Base-by-base conservation (phyloP, 192 early-diverging fungal genomes). In the Obelidium mucronatum region DNA sequence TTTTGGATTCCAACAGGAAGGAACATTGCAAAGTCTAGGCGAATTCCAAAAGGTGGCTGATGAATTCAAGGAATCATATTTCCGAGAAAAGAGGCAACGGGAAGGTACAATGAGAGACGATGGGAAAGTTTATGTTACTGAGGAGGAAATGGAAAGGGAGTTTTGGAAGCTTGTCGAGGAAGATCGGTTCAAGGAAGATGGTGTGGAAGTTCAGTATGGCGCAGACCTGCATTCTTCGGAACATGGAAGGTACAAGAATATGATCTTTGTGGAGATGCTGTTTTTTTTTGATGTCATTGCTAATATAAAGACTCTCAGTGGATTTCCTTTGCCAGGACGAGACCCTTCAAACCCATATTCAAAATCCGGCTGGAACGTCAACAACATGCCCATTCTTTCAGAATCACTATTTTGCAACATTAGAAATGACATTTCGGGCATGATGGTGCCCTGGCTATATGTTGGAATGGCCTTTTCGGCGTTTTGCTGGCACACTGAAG, bases 401-500 rank as follows among this genome's bases (percentile, higher is more conserved):
- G 88, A 86, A n/a, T 95, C 94, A 2, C 87, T 98, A 28, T 93
- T 98, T 67, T 86, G 90, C 36, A 88, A 96, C 78, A 95, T 98
- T 74, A 90, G 91, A 59, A 91, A 93, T 61, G 95, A 97, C 76
- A 97, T 98, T 33, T 93, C 94, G 13, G 97, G 97, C 5, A 97
- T 98, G 93, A 97, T 94, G 92, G 89, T 94, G 1, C 97, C 97
- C 19, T 98, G 96, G 96, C 83, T 98, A 31, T 98, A 98, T 68
- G 92, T 97, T 2, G 97, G 97, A 19, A 96, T 96, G 95, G 91
- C 88, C 61, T 97, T 97, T 73, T 93, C 92, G 36, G 93, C 96
- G 3, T 98, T 98, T 79, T 97, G 96, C 80, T 98, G 97, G 97
- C 97, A 98, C 75, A 93, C 93, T 52, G 97, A 98, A 82, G 97